Evolutionary conservation across 495 filamentous ascomycete genomes (phyloP), one percentile per base, ranked within the genome.

Genomic region (Terfezia boudieri): DNA sequence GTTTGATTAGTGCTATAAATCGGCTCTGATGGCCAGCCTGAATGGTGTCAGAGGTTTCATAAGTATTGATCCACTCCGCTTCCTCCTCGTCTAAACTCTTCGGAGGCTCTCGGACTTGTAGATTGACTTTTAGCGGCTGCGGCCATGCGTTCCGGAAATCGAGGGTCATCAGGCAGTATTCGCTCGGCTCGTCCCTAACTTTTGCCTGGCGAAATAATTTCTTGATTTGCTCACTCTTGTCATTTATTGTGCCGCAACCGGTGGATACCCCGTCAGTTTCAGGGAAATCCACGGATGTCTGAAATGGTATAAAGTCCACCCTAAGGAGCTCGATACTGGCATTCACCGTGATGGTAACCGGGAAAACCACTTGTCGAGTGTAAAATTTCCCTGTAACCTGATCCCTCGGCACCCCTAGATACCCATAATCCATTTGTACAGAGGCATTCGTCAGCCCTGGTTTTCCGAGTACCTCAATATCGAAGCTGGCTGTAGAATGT

Each of bases 121-220:
- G 64, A 26, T 66, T 72, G 17, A 89, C 75, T 32, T 77, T 68
- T 55, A 95, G 73, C 5, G 80, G 77, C 56, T 75, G 80, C 12
- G 86, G 83, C 86, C 86, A 94, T 22, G 80, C 76, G 61, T 96
- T 96, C 46, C 84, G 78, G 36, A 94, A 72, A 64, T 96, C 89
- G 16, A 96, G 67, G 7, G 92, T 61, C 14, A 93, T 69, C 43
- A 94, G 71, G 62, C 85, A 92, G 62, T 89, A 79, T 26, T 85
- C 74, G 51, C 55, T 54, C 5, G 59, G 62, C 23, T 65, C 53
- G 16, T 64, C 59, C 11, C 57, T 56, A n/a, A 59, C 52, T 7
- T 54, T 58, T 49, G 54, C 10, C 10, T 16, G 38, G 38, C 10
- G 38, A 16, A 43, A 43, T 43, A 43, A 43, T 10, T 43, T 20